These are phyloP conservation scores for Aspergillus latus DNA, from an alignment of 2,329 filamentous ascomycete species.

Conservation along the genomic window DNA sequence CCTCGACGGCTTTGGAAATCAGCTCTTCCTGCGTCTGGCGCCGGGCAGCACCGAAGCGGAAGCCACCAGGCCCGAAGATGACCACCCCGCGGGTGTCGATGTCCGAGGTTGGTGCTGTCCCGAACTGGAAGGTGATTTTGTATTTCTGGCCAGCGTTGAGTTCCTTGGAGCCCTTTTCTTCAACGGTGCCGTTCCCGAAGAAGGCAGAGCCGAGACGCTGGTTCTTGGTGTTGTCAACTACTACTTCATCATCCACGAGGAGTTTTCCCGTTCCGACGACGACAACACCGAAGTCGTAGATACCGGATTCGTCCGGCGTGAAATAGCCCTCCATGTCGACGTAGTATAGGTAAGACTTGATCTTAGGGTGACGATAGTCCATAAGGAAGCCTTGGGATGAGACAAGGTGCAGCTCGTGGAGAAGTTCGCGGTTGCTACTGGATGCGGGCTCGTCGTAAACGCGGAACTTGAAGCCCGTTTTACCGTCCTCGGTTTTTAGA, in stretches of 20 bases:
- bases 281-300: constrained; percentile 66
- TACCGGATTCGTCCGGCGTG: constrained; percentile 59
- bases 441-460: constrained; percentile 61
- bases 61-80: constrained; percentile 59
- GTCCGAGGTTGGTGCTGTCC: constrained; percentile 59
- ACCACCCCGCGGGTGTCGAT: constrained; percentile 51
- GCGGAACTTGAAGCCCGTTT: constrained; percentile 61
- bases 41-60: constrained; percentile 62
- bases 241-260: constrained; percentile 60
- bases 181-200: constrained; percentile 63
- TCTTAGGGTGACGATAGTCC: constrained; percentile 56
- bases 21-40: constrained; percentile 59
- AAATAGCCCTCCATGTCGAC: constrained; percentile 62
- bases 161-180: constrained; percentile 60
- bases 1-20: constrained; percentile 64
- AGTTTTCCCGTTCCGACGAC: constrained; percentile 66
- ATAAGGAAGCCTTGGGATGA: constrained; percentile 50
- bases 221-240: constrained; percentile 66
- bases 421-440: constrained; percentile 47
- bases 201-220: constrained; percentile 64
- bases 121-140: constrained; percentile 60
- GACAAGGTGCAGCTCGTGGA: constrained; percentile 53
- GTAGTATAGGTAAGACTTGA: constrained; percentile 57
- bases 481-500: constrained; percentile 54
- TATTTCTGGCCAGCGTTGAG: constrained; percentile 63